Evolutionary conservation across 306 rosid genomes (phyloP).

Genomic region (Cucumis cinereus): DNA sequence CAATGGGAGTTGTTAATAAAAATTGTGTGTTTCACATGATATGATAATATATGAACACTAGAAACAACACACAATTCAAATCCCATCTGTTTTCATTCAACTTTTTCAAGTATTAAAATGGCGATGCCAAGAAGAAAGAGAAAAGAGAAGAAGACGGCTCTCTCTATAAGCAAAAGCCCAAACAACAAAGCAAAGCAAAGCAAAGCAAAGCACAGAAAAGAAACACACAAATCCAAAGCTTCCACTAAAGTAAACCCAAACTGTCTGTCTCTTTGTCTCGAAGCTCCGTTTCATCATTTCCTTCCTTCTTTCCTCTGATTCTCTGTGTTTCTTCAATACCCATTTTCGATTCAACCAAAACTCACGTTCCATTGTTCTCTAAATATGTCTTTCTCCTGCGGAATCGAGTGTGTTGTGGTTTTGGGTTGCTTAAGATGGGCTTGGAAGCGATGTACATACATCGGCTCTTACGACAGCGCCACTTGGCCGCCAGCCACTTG

Average conservation of each 20-base stretch:
- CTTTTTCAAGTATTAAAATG: neutral
- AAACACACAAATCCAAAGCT: neutral
- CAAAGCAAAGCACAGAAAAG: too few species aligned
- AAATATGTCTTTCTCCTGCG: conserved; percentile 60
- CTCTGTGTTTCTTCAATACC: neutral
- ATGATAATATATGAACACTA: too few species aligned
- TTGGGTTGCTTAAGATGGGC: conserved; percentile 80
- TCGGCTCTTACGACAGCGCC: conserved; percentile 75
- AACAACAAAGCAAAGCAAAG: neutral
- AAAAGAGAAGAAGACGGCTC: neutral
- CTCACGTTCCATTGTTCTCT: neutral
- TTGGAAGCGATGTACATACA: conserved; percentile 84
- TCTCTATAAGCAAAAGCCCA: neutral
- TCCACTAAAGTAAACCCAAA: neutral
- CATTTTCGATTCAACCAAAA: neutral
- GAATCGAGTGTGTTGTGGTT: conserved; percentile 56
- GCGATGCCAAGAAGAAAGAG: neutral
- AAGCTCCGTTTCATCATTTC: neutral
- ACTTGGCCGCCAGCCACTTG: conserved; percentile 60
- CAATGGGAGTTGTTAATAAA: neutral
- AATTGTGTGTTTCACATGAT: too few species aligned
- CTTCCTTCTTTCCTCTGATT: neutral
- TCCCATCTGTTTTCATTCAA: too few species aligned
- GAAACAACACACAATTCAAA: too few species aligned
- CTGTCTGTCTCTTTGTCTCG: neutral